Evolutionary conservation across 345 rosid genomes (phyloP).

Genomic region (Salix koriyanagi): DNA sequence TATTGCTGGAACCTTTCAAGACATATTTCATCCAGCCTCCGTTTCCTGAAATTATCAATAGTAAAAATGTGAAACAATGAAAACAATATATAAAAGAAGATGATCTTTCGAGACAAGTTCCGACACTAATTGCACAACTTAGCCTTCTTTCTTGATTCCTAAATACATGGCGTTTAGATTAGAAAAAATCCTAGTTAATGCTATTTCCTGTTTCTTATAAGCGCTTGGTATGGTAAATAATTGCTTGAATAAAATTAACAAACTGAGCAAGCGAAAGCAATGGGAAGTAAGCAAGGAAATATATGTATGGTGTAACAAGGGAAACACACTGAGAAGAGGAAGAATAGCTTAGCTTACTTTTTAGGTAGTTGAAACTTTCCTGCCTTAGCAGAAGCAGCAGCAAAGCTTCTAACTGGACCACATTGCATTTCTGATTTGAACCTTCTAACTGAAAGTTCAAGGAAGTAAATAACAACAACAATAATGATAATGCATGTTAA

Average conservation of each 20-base stretch:
- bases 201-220: no score
- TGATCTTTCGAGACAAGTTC: neutral
- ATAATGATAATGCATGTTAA: no score
- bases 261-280: no score
- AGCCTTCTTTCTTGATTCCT: neutral
- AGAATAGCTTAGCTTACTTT: slow-evolving; percentile 38
- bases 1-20: slow-evolving; percentile 86
- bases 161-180: no score
- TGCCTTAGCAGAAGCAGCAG: slow-evolving; percentile 36
- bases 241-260: no score
- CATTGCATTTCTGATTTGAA: slow-evolving; percentile 24
- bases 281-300: neutral
- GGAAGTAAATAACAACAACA: neutral
- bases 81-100: neutral
- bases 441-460: slow-evolving; percentile 40
- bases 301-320: neutral
- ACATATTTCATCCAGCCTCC: slow-evolving; percentile 88
- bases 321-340: neutral
- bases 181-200: no score
- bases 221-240: no score
- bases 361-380: slow-evolving; percentile 45
- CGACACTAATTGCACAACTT: neutral
- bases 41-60: slow-evolving; percentile 43
- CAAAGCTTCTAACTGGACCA: slow-evolving; percentile 38
- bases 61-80: neutral